phyloP scores from a whole-genome alignment of 352 stramenopile species.

The Phytophthora europaea region DNA sequence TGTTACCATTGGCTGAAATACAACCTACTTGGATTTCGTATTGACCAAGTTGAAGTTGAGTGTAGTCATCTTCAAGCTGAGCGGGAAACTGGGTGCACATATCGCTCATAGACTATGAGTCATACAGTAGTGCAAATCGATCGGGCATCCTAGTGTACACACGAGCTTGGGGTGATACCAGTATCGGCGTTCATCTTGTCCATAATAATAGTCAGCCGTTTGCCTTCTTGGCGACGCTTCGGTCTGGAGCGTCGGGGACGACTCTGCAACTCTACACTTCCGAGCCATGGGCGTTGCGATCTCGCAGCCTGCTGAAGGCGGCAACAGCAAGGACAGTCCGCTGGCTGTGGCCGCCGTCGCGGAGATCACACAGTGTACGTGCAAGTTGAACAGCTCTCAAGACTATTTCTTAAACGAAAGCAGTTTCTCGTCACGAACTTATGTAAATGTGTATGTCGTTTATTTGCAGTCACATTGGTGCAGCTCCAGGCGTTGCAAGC shows the following conservation, averaged over 20 bases:
- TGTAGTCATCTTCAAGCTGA: conserved; percentile 21
- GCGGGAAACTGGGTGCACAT: too few species aligned
- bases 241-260: conserved; percentile 2
- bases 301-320: conserved; percentile 28
- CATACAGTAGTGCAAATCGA: conserved; percentile 9
- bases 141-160: neutral
- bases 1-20: conserved; percentile 11
- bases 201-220: conserved; percentile 15
- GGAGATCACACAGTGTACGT: conserved; percentile 69
- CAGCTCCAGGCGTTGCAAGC: conserved; percentile 47
- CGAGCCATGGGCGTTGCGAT: conserved; percentile 37
- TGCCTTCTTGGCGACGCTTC: conserved; percentile 13
- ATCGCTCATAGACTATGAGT: neutral
- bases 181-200: neutral
- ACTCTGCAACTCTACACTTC: neutral
- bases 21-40: neutral
- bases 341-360: conserved; percentile 61
- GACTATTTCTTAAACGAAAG: neutral
- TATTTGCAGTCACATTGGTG: conserved; percentile 47
- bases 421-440: neutral
- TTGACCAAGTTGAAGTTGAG: conserved; percentile 23
- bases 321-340: conserved; percentile 43
- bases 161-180: conserved; percentile 3
- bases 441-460: neutral
- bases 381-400: neutral